Evolutionary conservation across 2,329 filamentous ascomycete species (phyloP), one percentile per base, ranked within the genome.

Genomic region (Aspergillus pseudoviridinutans): DNA sequence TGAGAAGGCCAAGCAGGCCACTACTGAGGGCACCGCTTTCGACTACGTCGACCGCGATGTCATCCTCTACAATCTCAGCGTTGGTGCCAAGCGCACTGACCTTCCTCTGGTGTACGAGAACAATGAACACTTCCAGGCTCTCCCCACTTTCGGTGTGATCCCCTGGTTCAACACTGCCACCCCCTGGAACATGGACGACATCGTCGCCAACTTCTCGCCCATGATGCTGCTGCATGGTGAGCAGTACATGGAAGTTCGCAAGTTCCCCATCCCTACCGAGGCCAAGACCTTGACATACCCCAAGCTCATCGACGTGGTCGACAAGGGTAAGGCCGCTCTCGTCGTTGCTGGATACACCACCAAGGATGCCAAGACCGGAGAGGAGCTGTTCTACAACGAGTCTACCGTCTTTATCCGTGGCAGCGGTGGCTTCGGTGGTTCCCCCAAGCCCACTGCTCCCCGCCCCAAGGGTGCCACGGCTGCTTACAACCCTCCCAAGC

Each of bases 141-240:
- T 97, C 54, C 94, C 94, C 54, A 95, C 92, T n/a, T 99, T 90
- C 70, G 94, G 92, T 73, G 94, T 97, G 61, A 88, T 99, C 68
- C 94, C 94, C n/a, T 89, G 87, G 68, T 97, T 97, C 80, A 89
- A 89, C 78, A 88, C 91, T 59, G 83, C 89, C 64, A 80, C 87
- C 60, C 91, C 93, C 28, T 97, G 89, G 80, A 86, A 82, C 75
- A 83, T 94, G 68, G 85, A 87, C 70, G 86, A 92, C 57, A 84
- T 99, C 60, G 89, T 97, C 28, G 92, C 92, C 74, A 96, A 97
- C 82, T 99, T 97, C 82, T 91, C 86, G 41, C 93, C 92, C 61
- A 97, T 96, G 91, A 97, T 97, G 92, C 86, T 99, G 52, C 88
- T 99, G 25, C 94, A 99, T 79, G 94, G 94, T 72, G 94, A 99